A percentile compares a stretch with the other conserved stretches of the same genome.
Conservation (phyloP, 148 eudicot genomes). For the Gaultheria prostrata region DNA sequence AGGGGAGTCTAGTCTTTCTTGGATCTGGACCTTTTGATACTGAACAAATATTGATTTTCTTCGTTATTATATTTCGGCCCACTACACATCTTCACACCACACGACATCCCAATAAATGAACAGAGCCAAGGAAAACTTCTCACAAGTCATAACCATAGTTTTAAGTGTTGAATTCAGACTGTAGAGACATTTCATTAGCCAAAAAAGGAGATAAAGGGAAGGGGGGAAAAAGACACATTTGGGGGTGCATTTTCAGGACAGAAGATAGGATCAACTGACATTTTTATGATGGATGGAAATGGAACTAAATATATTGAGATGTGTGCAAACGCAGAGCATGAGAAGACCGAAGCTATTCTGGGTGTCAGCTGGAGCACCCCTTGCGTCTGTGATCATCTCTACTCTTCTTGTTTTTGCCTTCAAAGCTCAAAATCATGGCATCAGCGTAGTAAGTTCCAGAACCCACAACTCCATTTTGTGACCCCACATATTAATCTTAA, state of each 20-base stretch:
- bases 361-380: slow-evolving; percentile 74
- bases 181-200: too few species aligned
- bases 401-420: slow-evolving; percentile 51
- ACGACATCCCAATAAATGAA: too few species aligned
- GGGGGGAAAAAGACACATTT: too few species aligned
- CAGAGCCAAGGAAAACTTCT: too few species aligned
- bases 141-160: too few species aligned
- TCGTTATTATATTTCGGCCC: too few species aligned
- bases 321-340: slow-evolving; percentile 38
- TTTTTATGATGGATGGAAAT: neutral
- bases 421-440: slow-evolving; percentile 58
- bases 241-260: neutral
- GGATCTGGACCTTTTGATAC: too few species aligned
- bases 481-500: neutral
- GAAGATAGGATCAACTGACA: neutral
- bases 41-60: too few species aligned
- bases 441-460: slow-evolving; percentile 41
- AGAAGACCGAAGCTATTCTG: slow-evolving; percentile 56
- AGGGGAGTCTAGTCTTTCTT: too few species aligned
- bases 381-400: slow-evolving; percentile 50
- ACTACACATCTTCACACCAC: too few species aligned
- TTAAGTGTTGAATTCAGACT: too few species aligned
- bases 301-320: neutral
- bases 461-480: neutral
- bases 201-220: too few species aligned